Evolutionary conservation across 352 stramenopile genomes (phyloP), one percentile per base, ranked within the genome.

Genomic region (Globisporangium mamillatum): DNA sequence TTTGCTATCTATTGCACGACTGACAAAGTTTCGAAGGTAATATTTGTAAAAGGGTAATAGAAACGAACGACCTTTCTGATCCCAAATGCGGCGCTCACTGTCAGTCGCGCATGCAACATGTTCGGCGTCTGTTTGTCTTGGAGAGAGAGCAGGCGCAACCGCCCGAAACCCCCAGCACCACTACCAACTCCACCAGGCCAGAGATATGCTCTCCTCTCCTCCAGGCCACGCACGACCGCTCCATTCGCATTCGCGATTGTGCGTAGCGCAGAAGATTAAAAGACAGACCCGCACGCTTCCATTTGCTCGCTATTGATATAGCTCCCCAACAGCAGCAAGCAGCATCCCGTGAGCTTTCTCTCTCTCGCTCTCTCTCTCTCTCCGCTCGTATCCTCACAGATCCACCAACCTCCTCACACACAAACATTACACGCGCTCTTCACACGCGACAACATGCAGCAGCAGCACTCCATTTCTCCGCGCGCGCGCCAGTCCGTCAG

Each of bases 221-320:
- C n/a, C 48, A 55, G n/a, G 9, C 9, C 20, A 27, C n/a, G 8
- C 20, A 27, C n/a, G 8, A 29, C 44, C 18, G 48, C 8, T 4
- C 48, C 48, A 55, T 55, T 55, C 48, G 48, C 48, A 55, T 55
- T 55, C 48, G 48, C 48, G 48, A 55, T 55, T 55, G 48, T 55
- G 48, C 48, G 48, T n/a, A 14, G n/a, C 48, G 48, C n/a, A 55
- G 48, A 55, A 55, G 48, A 55, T 55, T 55, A 55, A 55, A 24
- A 55, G 48, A 29, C 48, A 55, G n/a, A 55, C n/a, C 48, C 44
- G 16, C 14, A 5, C 18, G 18, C 18, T 18, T 52, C 44, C 18
- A 3, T 50, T 52, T 52, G 44, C 1, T 52, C 18, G 16, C 44
- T 22, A 22, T 52, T 52, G 44, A 52, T 12, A 18, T 50, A 46